Percentiles rank a stretch among this genome's conserved stretches.
Evolutionary conservation across 345 rosid genomes (phyloP).

Genomic region (Alliaria petiolata): DNA sequence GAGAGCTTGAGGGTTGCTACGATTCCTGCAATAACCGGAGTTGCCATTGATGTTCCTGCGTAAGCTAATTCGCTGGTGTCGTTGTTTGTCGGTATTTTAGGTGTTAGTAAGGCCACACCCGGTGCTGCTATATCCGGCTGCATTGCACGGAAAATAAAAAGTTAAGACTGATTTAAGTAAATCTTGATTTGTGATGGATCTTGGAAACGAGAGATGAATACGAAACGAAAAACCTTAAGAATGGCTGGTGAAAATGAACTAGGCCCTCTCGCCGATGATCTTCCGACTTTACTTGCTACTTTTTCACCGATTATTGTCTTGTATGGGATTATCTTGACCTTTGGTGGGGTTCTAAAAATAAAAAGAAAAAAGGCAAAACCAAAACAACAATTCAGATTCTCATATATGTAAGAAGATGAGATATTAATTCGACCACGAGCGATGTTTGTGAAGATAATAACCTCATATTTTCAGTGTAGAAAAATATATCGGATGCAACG

Average conservation of each 20-base stretch:
- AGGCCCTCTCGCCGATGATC: constrained; percentile 18
- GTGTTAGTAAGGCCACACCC: constrained; percentile 1
- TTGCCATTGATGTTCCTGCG: constrained; percentile 62
- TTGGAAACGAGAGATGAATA: neutral
- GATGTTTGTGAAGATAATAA: neutral
- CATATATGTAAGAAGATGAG: neutral
- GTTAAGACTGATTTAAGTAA: neutral
- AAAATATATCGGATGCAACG: neutral
- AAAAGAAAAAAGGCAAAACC: neutral
- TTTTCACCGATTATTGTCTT: neutral
- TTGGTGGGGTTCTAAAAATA: constrained; percentile 2
- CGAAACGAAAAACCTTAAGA: constrained; percentile 17
- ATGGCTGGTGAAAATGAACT: constrained; percentile 13
- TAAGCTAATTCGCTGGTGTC: constrained; percentile 15
- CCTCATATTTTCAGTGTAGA: neutral
- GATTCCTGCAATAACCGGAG: constrained; percentile 53
- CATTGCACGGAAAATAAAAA: neutral
- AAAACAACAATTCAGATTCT: constrained; percentile 2
- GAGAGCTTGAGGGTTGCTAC: constrained; percentile 26
- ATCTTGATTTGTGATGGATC: neutral
- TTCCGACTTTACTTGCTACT: constrained; percentile 4
- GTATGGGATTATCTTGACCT: constrained; percentile 13
- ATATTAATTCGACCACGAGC: neutral
- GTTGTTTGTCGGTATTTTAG: constrained; percentile 11
- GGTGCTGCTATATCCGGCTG: constrained; percentile 29